Evolutionary conservation across 306 rosid genomes (phyloP), one percentile per base, ranked within the genome.

Genomic region (Echinosophora koreensis): DNA sequence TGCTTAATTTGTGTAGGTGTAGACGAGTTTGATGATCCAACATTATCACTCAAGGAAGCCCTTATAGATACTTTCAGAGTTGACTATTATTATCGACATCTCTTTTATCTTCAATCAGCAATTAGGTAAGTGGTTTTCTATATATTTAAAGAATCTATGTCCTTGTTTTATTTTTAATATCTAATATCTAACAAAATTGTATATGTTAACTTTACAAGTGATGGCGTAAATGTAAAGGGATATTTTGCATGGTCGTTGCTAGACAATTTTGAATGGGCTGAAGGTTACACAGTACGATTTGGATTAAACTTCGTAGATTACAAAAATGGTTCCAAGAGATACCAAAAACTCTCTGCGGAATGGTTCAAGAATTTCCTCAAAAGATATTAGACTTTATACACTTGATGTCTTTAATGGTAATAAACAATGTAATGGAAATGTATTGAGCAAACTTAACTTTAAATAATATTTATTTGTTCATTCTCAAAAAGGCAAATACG

Each of bases 281-380:
- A 6, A 1, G 91, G 89, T 1, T 87, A 73, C 28, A 68, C 80
- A 0, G 79, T 80, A 3, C 70, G 87, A 0, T 87, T 87, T 32
- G 89, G 88, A 3, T 73, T 87, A 66, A 67, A 77, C 77, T 85
- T 30, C 32, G 80, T 84, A 11, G 91, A 87, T 47, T 85, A 62
- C 32, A 66, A 67, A 17, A 55, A 82, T 62, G 81, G 57, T 9
- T n/a, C n/a, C n/a, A 82, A 64, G 46, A 72, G 88, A 67, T 54
- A 84, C 58, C 86, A 81, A 1, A 86, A 89, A 60, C 41, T 41
- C 4, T 89, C 90, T 22, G 86, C 86, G 0, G 8, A 39, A 0
- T 89, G 90, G 90, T 89, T 87, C 73, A 83, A 69, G 80, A 66
- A 15, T 5, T 83, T 89, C 37, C 88, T 88, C 46, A 5, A 27